phyloP scores from a whole-genome alignment of 768 basidiomycete species.

The Rhodotorula toruloides region DNA sequence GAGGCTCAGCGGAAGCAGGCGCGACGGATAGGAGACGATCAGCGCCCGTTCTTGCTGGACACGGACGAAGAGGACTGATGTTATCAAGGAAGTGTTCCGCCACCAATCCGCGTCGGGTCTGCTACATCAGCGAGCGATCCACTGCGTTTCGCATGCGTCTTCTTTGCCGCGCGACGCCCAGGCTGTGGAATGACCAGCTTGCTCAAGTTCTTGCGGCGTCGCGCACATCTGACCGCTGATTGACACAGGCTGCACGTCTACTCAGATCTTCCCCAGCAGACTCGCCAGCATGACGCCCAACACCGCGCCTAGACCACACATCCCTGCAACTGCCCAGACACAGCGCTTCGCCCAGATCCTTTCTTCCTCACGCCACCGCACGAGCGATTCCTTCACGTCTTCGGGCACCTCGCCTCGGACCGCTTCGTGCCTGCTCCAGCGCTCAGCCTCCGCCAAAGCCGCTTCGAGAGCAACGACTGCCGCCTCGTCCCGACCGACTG shows the following conservation, averaged over 20 bases:
- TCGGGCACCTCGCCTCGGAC: too few relatives aligned
- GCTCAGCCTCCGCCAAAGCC: too few relatives aligned
- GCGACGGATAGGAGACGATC: neutral
- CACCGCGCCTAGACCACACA: neutral
- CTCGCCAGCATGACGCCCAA: neutral
- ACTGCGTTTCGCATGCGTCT: too few relatives aligned
- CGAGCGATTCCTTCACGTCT: slow-evolving; percentile 2
- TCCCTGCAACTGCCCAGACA: neutral
- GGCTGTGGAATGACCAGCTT: too few relatives aligned
- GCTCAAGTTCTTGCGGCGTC: too few relatives aligned
- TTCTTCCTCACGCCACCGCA: slow-evolving; percentile 23
- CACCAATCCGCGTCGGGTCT: neutral
- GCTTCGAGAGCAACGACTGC: neutral
- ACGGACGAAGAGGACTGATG: slow-evolving; percentile 10
- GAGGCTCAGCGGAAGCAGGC: slow-evolving; percentile 29
- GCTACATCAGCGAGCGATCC: too few relatives aligned
- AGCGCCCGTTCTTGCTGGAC: slow-evolving; percentile 22
- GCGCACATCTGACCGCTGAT: too few relatives aligned
- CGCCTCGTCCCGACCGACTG: neutral
- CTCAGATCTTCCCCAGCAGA: slow-evolving; percentile 3
- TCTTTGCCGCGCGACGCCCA: too few relatives aligned
- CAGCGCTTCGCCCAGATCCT: slow-evolving; percentile 21
- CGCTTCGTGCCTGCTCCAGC: neutral
- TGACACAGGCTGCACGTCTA: neutral
- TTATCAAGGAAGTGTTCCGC: too few relatives aligned